Base-by-base conservation (phyloP, 2,329 filamentous ascomycete species). In the Coleophoma cylindrospora region DNA sequence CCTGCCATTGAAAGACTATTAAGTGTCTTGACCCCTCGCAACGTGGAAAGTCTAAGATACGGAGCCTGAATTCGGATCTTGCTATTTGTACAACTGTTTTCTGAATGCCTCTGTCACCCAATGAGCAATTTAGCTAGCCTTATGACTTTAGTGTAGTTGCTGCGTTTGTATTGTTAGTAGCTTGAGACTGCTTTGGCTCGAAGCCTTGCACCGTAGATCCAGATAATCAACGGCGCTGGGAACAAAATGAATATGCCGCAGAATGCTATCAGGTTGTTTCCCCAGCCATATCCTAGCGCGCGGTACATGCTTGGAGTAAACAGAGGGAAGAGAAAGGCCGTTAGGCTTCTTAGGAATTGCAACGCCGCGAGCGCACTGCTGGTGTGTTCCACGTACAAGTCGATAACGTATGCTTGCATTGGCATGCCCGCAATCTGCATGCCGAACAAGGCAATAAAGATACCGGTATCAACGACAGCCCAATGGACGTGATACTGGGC, bases 351-450 rank as follows among this genome's bases (percentile, higher is more conserved):
- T 22, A 51, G 14, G 22, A 56, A 27, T 14, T 22, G 22, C n/a
- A 17, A 41, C 41, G 73, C 75, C 32, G 79, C 76, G 13, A 79
- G 73, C 2, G 79, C 68, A 51, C 79, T 79, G 0, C 75, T 57
- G 2, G 59, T 54, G 45, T 64, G 60, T 32, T 57, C 49, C 11
- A 55, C 54, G 43, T 60, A 61, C 40, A 73, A 75, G 34, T 80
- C 77, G 9, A 79, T 72, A 3, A 79, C 68, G 51, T 80, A 80
- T 0, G 75, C 75, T 15, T 41, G 40, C 21, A 27, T 27, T 6
- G 27, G 52, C 43, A 3, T 53, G 75, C 17, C 49, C 36, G 6
- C n/a, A 32, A 14, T 33, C 27, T 19, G 10, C 12, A 15, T 43
- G 41, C 12, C 17, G 21, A 14, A 22, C 17, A 32, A 14, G 10